A percentile compares a stretch with the other conserved stretches of the same genome.
These are phyloP conservation scores for Vigna radiata DNA, from an alignment of 306 rosid genomes.

Conservation along the genomic window DNA sequence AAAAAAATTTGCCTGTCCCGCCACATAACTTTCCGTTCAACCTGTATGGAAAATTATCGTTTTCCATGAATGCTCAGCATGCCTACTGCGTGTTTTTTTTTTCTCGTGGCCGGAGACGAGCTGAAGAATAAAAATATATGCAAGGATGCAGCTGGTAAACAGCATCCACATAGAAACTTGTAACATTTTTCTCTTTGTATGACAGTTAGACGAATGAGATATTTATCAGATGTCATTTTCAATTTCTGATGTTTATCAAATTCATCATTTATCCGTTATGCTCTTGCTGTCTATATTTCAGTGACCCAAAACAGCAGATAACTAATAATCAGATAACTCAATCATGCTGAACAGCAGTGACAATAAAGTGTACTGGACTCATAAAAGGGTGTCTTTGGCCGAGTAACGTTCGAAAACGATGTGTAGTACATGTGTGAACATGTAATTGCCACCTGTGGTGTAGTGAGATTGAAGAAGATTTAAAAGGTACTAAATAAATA, in stretches of 20 bases:
- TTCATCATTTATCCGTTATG: background rate
- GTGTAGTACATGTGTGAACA: no score
- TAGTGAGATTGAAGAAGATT: no score
- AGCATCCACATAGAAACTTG: slow-evolving; percentile 13
- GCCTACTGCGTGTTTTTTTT: background rate
- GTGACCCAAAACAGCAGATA: no score
- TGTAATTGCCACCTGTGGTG: no score
- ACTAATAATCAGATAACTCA: no score
- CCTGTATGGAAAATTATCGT: background rate
- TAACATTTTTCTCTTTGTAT: background rate
- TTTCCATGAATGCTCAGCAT: background rate
- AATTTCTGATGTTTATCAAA: background rate
- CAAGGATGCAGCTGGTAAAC: slow-evolving; percentile 50
- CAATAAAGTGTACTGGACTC: no score
- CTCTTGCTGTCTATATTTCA: background rate
- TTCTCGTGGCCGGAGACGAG: background rate
- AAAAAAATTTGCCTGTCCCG: background rate
- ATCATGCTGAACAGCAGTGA: no score
- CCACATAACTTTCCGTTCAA: background rate
- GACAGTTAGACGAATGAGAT: background rate
- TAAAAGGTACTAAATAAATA: no score
- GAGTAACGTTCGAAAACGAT: no score
- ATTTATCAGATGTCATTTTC: slow-evolving; percentile 31
- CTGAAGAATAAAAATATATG: slow-evolving; percentile 31
- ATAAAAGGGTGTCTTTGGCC: no score